Evolutionary conservation across 2,329 filamentous ascomycete genomes (phyloP).

Genomic region (Talaromyces sp.): DNA sequence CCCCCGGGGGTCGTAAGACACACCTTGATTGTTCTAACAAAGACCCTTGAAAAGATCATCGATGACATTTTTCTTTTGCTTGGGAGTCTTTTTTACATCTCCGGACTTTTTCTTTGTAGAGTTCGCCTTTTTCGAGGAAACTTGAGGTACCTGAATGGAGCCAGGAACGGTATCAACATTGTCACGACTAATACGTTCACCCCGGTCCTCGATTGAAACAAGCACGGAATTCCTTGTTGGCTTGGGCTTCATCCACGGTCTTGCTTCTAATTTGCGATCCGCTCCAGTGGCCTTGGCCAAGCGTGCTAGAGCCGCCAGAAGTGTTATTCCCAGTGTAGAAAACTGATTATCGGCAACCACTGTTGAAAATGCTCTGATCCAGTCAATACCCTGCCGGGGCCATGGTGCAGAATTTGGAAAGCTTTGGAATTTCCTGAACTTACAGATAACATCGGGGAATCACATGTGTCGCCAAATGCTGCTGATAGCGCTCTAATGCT

Average conservation of each 20-base stretch:
- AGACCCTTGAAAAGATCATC: constrained; percentile 72
- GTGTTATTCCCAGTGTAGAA: constrained; percentile 68
- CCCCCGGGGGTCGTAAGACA: too few relatives aligned
- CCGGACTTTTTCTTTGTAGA: constrained; percentile 12
- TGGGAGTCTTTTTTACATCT: constrained; percentile 47
- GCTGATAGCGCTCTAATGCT: constrained; percentile 22
- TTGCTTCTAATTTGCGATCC: constrained; percentile 27
- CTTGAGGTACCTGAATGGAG: neutral
- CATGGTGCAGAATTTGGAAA: neutral
- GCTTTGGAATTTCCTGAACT: constrained; percentile 7
- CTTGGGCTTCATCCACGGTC: neutral
- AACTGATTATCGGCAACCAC: constrained; percentile 73
- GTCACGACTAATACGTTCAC: constrained; percentile 27
- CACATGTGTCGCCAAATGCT: constrained; percentile 35
- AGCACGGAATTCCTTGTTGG: constrained; percentile 1
- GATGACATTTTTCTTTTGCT: constrained; percentile 65
- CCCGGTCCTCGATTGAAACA: constrained; percentile 26
- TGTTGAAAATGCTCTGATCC: constrained; percentile 61
- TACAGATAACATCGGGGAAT: constrained; percentile 48
- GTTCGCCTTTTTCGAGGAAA: constrained; percentile 1
- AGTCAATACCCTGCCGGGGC: neutral
- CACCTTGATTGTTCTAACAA: constrained; percentile 30
- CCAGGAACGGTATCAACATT: neutral
- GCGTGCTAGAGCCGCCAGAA: constrained; percentile 67
- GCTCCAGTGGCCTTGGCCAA: constrained; percentile 51